Percentiles rank a stretch among this genome's conserved stretches.
phyloP scores from a whole-genome alignment of 192 early-diverging fungal species.

The Paraglomus brasilianum region DNA sequence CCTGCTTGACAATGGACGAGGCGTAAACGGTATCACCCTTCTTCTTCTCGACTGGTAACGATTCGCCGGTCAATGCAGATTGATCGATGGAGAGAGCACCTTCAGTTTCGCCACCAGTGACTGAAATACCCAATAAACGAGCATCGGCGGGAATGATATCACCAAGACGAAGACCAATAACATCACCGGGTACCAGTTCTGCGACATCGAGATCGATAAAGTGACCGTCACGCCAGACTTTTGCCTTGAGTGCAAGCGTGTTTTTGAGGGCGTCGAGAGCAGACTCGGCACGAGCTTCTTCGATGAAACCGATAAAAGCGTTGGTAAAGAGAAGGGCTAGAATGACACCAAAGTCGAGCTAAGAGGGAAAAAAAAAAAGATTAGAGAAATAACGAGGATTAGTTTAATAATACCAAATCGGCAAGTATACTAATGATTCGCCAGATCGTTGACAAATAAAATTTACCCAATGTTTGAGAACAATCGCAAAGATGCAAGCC shows the following conservation, averaged over 20 bases:
- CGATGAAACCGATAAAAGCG: slow-evolving; percentile 89
- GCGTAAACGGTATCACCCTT: slow-evolving; percentile 85
- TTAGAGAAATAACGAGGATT: not conserved
- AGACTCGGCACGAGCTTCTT: slow-evolving; percentile 91
- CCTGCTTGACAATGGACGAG: slow-evolving; percentile 92
- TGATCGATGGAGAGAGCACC: slow-evolving; percentile 86
- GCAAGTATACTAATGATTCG: too few species aligned
- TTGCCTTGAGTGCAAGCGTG: slow-evolving; percentile 86
- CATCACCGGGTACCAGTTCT: slow-evolving; percentile 87
- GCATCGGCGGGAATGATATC: slow-evolving; percentile 94
- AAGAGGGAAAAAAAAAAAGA: slow-evolving; percentile 13
- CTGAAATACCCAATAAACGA: slow-evolving; percentile 74
- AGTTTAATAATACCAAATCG: not conserved
- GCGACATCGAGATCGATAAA: slow-evolving; percentile 71
- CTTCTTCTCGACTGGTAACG: slow-evolving; percentile 82
- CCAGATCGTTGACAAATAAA: not conserved
- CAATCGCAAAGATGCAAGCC: slow-evolving; percentile 76
- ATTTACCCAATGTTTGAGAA: slow-evolving; percentile 56
- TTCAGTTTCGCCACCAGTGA: slow-evolving; percentile 76
- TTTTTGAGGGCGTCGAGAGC: slow-evolving; percentile 93
- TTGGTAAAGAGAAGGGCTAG: slow-evolving; percentile 77
- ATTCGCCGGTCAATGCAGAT: slow-evolving; percentile 92
- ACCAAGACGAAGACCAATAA: slow-evolving; percentile 88
- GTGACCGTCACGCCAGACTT: slow-evolving; percentile 75
- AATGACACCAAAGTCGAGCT: slow-evolving; percentile 84